Evolutionary conservation across 345 rosid species (phyloP), one percentile per base, ranked within the genome.

Genomic region (Brassica juncea): DNA sequence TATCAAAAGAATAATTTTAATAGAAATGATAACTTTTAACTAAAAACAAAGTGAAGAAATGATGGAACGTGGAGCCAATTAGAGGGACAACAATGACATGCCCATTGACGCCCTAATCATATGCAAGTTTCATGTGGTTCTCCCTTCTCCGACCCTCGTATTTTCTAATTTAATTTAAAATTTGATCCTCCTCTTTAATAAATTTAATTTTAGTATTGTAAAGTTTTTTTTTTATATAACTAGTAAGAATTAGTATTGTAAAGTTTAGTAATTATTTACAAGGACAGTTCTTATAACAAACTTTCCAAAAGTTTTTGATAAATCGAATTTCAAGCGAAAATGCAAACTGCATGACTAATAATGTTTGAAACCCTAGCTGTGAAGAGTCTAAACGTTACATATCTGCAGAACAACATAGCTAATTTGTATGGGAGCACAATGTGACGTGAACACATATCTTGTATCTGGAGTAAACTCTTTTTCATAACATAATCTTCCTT

Each of bases 31-130:
- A 54, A 54, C 12, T 59, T 59, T 59, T 59, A 12, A 30, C 10
- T n/a, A 7, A 34, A 71, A 32, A 71, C 52, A 70, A 77, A 58
- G 60, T 10, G 30, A 70, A 31, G 74, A 59, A 66, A 76, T 44
- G 37, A 69, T 77, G 69, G 69, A 69, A 39, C n/a, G 35, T 68
- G 67, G 68, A 42, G 54, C 27, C 49, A 60, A 68, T 12, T 4
- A 69, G 12, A 47, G 28, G 8, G 69, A 69, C 68, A 60, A 68
- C 27, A 8, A 14, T 44, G 68, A 58, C 73, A 67, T 39, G 30
- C 11, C 16, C 52, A 52, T 54, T 65, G 25, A 21, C 27, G 4
- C 10, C 7, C 23, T 60, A 10, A 23, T 23, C 25, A 23, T 23
- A 23, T 1, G n/a, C 15, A 37, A 19, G 65, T 49, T 11, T 37